phyloP scores from a whole-genome alignment of 2,329 filamentous ascomycete species.

The Aspergillus ibericus region DNA sequence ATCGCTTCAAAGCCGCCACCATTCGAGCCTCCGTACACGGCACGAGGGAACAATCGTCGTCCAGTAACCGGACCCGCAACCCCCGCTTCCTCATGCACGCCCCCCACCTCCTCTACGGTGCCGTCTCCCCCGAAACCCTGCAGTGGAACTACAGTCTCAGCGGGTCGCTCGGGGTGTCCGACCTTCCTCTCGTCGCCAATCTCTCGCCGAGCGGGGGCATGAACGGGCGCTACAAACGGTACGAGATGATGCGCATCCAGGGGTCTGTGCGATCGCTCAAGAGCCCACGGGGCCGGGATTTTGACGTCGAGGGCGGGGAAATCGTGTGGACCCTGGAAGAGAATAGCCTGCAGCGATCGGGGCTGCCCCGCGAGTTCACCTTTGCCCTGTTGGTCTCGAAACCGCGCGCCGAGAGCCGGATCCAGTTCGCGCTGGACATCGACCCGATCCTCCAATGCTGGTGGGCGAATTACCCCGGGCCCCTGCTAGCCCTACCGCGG shows the following conservation, averaged over 20 bases:
- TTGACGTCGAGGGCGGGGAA: constrained; percentile 46
- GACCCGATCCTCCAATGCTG: constrained; percentile 44
- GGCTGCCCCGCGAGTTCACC: constrained; percentile 53
- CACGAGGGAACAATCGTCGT: neutral
- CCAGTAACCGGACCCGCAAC: constrained; percentile 23
- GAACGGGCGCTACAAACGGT: constrained; percentile 45
- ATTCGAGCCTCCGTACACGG: constrained; percentile 40
- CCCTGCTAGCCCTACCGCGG: constrained; percentile 38
- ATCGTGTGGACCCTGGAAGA: constrained; percentile 54
- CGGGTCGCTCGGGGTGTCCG: constrained; percentile 48
- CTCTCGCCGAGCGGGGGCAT: constrained; percentile 45
- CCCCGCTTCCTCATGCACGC: constrained; percentile 52
- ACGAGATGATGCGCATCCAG: constrained; percentile 54
- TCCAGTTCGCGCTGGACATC: constrained; percentile 44
- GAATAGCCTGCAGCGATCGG: constrained; percentile 50
- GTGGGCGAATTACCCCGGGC: constrained; percentile 44
- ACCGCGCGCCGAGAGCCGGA: constrained; percentile 39
- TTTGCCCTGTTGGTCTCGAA: constrained; percentile 53
- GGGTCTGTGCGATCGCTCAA: constrained; percentile 46
- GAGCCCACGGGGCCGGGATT: constrained; percentile 35
- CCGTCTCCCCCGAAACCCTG: constrained; percentile 49
- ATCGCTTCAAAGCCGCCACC: constrained; percentile 51
- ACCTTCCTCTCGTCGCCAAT: constrained; percentile 45
- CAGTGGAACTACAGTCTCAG: constrained; percentile 52
- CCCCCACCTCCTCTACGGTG: constrained; percentile 51